phyloP scores from a whole-genome alignment of 2,329 filamentous ascomycete species.

The Fonsecaea multimorphosa region DNA sequence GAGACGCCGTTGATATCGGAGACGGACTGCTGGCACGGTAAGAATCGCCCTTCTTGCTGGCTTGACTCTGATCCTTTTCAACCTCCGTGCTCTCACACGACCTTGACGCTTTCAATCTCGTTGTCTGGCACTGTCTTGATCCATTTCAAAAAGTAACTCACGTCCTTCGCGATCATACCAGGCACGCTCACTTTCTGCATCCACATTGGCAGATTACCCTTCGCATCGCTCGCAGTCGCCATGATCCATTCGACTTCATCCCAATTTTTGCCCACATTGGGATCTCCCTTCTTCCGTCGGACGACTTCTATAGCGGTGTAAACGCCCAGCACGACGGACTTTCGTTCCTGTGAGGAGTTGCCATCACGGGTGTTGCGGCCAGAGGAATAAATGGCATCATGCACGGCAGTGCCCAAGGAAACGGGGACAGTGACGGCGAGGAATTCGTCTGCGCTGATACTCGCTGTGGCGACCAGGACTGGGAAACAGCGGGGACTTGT shows the following conservation, averaged over 20 bases:
- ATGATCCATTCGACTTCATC: slow-evolving; percentile 73
- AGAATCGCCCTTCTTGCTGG: neutral
- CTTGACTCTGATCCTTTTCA: neutral
- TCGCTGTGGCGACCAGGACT: slow-evolving; percentile 42
- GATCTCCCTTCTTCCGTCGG: slow-evolving; percentile 10
- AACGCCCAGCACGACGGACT: slow-evolving; percentile 39
- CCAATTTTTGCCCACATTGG: slow-evolving; percentile 58
- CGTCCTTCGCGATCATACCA: slow-evolving; percentile 71
- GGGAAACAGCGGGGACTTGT: slow-evolving; percentile 42
- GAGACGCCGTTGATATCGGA: too few relatives aligned
- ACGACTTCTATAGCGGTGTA: slow-evolving; percentile 40
- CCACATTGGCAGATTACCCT: slow-evolving; percentile 68
- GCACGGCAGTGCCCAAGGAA: slow-evolving; percentile 32
- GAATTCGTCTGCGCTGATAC: slow-evolving; percentile 35
- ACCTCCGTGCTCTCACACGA: neutral
- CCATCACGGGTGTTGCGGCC: slow-evolving; percentile 40
- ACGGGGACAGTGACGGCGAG: slow-evolving; percentile 44
- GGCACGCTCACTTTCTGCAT: slow-evolving; percentile 70
- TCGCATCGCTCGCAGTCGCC: slow-evolving; percentile 75
- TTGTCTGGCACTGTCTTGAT: slow-evolving; percentile 55
- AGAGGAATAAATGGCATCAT: slow-evolving; percentile 40
- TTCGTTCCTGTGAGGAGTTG: slow-evolving; percentile 36
- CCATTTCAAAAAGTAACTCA: slow-evolving; percentile 71
- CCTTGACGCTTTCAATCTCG: slow-evolving; percentile 17
- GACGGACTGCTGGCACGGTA: too few relatives aligned